Conservation (phyloP, 306 rosid species). For the Ziziphus jujuba region DNA sequence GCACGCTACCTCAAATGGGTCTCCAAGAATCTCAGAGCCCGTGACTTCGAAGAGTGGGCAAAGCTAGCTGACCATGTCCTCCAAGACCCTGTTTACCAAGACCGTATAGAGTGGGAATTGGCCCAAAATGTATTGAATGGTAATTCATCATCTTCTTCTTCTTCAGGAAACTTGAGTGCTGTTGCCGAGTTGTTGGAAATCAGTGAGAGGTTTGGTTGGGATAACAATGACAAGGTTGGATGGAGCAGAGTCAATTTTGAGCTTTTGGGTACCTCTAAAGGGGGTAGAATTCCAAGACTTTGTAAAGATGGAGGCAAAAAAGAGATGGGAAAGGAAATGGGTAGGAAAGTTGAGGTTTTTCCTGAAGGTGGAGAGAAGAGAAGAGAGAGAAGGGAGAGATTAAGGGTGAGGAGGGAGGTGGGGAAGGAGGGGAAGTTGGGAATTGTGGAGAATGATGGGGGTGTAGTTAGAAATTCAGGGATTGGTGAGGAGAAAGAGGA, state of each 20-base stretch:
- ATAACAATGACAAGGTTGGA: conserved; percentile 45
- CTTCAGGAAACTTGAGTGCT: neutral
- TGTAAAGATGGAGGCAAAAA: conserved; percentile 32
- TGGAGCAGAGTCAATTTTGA: conserved; percentile 57
- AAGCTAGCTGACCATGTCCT: conserved; percentile 66
- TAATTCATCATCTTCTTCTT: neutral
- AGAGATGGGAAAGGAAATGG: conserved; percentile 18
- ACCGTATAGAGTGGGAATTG: conserved; percentile 66
- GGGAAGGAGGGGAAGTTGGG: conserved; percentile 1
- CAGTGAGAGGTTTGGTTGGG: conserved; percentile 69
- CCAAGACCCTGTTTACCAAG: conserved; percentile 53
- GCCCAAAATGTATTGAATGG: conserved; percentile 42
- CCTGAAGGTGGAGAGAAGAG: neutral
- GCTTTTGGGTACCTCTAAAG: conserved; percentile 63
- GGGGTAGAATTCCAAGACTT: conserved; percentile 54
- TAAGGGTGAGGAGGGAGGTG: neutral
- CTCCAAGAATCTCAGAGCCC: conserved; percentile 48
- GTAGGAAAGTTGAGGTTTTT: neutral
- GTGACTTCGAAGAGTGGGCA: conserved; percentile 52
- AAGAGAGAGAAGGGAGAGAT: neutral
- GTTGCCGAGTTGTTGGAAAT: conserved; percentile 43
- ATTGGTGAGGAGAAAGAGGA: neutral
- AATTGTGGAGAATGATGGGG: conserved; percentile 10
- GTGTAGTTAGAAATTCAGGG: conserved; percentile 4
- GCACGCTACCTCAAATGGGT: conserved; percentile 68